A percentile compares a stretch with the other conserved stretches of the same genome.
Conservation (phyloP, 495 filamentous ascomycete species). For the Aspergillus sparsus region DNA sequence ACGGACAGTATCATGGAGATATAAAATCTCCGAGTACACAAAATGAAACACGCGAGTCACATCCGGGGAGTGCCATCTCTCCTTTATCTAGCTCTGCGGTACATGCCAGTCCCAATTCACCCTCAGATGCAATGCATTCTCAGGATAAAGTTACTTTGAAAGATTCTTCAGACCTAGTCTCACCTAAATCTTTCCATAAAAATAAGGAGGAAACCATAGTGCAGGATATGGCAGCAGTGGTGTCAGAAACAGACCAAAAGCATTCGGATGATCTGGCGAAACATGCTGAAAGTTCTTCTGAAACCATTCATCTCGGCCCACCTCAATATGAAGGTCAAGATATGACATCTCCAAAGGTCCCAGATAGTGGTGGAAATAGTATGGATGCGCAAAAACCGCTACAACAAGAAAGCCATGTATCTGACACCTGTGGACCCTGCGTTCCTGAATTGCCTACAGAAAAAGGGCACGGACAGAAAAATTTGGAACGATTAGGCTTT, state of each 20-base stretch:
- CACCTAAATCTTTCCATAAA: neutral
- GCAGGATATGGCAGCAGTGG: too few species aligned
- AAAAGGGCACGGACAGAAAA: neutral
- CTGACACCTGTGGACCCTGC: neutral
- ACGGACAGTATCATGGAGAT: neutral
- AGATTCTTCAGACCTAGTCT: neutral
- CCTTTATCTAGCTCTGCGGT: neutral
- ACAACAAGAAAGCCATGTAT: neutral
- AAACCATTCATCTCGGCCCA: neutral
- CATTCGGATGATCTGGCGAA: neutral
- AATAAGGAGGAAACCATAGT: neutral
- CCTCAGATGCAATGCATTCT: neutral
- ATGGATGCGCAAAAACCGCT: neutral
- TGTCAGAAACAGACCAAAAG: neutral
- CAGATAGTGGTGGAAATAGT: neutral
- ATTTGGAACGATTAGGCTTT: neutral
- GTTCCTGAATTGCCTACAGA: neutral
- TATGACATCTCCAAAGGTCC: too few species aligned
- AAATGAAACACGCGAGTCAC: neutral
- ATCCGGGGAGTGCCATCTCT: constrained; percentile 5
- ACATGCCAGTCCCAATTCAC: neutral
- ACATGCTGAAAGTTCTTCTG: neutral
- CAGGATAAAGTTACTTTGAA: neutral
- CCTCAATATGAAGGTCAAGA: neutral
- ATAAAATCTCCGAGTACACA: neutral